Percentiles rank a stretch among this genome's conserved stretches.
These are phyloP conservation scores for Pichia heedii DNA, from an alignment of 805 yeast species.

Conservation along the genomic window DNA sequence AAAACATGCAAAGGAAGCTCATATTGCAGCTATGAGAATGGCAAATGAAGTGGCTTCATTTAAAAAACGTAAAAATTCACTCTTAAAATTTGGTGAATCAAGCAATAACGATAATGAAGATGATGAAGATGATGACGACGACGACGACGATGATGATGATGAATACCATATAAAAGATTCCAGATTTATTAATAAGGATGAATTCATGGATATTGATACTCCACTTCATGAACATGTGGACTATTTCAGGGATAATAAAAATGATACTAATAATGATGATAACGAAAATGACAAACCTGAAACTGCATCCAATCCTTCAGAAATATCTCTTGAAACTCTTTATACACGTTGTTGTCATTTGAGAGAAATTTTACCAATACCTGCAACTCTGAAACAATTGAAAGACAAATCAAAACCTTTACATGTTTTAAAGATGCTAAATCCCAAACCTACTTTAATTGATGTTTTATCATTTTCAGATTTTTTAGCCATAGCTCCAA, in stretches of 20 bases:
- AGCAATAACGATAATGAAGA: constrained; percentile 21
- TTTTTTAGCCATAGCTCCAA: constrained; percentile 47
- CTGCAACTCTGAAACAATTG: constrained; percentile 44
- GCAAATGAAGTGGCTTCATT: constrained; percentile 54
- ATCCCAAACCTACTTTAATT: constrained; percentile 50
- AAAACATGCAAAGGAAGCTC: constrained; percentile 71
- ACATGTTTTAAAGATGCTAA: constrained; percentile 45
- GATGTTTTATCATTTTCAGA: constrained; percentile 51
- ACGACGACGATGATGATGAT: constrained; percentile 16
- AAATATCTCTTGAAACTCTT: constrained; percentile 37
- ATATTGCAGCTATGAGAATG: constrained; percentile 57
- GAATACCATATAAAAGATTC: constrained; percentile 5
- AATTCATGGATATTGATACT: constrained; percentile 51
- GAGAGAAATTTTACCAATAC: constrained; percentile 41
- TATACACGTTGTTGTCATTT: constrained; percentile 44
- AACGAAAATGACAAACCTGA: constrained; percentile 5
- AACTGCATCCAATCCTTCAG: constrained; percentile 20
- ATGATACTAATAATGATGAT: constrained; percentile 2
- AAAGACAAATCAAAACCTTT: constrained; percentile 42
- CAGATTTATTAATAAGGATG: constrained; percentile 2
- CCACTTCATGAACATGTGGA: constrained; percentile 46
- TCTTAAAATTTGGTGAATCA: constrained; percentile 16
- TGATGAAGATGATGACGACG: constrained; percentile 20
- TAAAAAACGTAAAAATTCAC: constrained; percentile 23
- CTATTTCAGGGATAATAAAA: constrained; percentile 21